Conservation (phyloP, 202 grass and related monocot genomes). For the Carex sylvatica region DNA sequence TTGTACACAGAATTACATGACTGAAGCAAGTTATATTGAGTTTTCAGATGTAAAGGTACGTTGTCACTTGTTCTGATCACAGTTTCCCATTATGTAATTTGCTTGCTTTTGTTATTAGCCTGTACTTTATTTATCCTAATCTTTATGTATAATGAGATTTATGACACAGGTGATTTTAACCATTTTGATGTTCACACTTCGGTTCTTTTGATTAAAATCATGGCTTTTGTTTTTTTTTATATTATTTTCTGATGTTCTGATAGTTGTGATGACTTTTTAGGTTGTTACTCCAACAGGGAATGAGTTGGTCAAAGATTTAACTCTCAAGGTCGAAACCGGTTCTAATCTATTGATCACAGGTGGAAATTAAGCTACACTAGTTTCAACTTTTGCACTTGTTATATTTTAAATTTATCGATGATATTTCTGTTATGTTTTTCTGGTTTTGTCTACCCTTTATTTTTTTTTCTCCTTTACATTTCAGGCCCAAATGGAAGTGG, state of each 20-base stretch:
- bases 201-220: not conserved
- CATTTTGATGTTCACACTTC: not conserved
- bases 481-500: slow-evolving; percentile 97
- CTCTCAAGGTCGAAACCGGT: slow-evolving; percentile 83
- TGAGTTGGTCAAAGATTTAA: slow-evolving; percentile 86
- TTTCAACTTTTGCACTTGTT: slow-evolving; percentile 19
- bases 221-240: not conserved
- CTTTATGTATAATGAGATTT: not conserved
- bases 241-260: slow-evolving; percentile 49
- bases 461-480: slow-evolving; percentile 30
- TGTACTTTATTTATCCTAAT: not conserved
- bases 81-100: slow-evolving; percentile 19
- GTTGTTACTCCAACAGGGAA: slow-evolving; percentile 93
- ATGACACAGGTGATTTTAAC: not conserved
- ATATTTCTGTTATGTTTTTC: not conserved
- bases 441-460: not conserved
- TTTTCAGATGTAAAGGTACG: slow-evolving; percentile 87
- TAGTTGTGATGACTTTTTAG: slow-evolving; percentile 40
- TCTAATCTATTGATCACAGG: slow-evolving; percentile 98
- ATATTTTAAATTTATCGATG: slow-evolving; percentile 24
- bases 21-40: slow-evolving; percentile 93
- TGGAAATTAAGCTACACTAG: slow-evolving; percentile 34
- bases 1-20: slow-evolving; percentile 70
- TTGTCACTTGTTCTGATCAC: slow-evolving; percentile 25
- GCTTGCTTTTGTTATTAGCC: not conserved